phyloP scores from a whole-genome alignment of 2,329 filamentous ascomycete genomes.

The Pseudogymnoascus sp. region DNA sequence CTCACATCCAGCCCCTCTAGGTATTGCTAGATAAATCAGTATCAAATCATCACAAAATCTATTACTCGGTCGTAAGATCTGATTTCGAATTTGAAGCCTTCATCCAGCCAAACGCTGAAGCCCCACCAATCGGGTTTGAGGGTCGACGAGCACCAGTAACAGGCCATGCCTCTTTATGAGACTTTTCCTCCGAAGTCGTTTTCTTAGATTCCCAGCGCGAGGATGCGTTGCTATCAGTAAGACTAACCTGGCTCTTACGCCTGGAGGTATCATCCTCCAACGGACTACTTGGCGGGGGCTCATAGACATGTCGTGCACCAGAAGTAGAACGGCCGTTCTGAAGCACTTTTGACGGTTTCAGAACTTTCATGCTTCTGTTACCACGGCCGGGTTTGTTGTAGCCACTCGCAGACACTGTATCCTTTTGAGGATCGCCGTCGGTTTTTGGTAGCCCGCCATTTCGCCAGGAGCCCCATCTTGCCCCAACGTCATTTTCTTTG shows the following conservation, averaged over 20 bases:
- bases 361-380: constrained; percentile 75
- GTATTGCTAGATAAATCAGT: neutral
- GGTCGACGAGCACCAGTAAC: constrained; percentile 41
- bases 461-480: constrained; percentile 67
- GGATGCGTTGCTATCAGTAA: constrained; percentile 23
- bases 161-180: constrained; percentile 12
- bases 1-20: neutral
- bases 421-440: constrained; percentile 18
- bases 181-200: constrained; percentile 32
- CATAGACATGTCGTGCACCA: constrained; percentile 41
- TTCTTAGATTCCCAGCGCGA: constrained; percentile 47
- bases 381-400: constrained; percentile 64
- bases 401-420: constrained; percentile 35
- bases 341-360: constrained; percentile 57
- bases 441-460: constrained; percentile 34
- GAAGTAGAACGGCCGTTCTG: constrained; percentile 29
- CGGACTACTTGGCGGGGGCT: constrained; percentile 37
- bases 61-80: constrained; percentile 15
- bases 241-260: constrained; percentile 44
- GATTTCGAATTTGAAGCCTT: constrained; percentile 47
- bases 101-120: constrained; percentile 90
- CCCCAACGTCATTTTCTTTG: constrained; percentile 31
- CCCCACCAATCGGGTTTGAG: constrained; percentile 82
- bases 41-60: neutral
- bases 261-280: constrained; percentile 40